Conservation (phyloP, 305 asterid genomes). For the Coffea humblotiana region DNA sequence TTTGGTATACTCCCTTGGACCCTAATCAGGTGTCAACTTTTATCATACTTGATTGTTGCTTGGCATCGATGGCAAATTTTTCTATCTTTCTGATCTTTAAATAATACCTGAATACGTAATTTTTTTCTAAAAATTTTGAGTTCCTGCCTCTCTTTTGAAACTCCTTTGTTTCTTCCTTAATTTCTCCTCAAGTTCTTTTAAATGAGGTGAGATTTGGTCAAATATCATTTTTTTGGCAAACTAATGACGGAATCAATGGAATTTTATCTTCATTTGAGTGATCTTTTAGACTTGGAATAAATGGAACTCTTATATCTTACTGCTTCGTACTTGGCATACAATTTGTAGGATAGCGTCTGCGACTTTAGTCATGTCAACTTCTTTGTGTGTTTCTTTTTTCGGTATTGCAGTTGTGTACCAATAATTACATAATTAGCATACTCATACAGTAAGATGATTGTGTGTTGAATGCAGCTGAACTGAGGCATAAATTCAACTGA, state of each 20-base stretch:
- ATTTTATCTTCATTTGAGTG: too few relatives aligned
- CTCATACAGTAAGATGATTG: background rate
- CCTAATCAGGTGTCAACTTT: background rate
- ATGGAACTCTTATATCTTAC: background rate
- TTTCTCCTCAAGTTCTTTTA: background rate
- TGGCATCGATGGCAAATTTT: background rate
- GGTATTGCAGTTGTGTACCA: background rate
- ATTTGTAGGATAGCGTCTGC: background rate
- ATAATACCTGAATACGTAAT: background rate
- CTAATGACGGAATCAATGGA: background rate
- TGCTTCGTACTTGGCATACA: background rate
- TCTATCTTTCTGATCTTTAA: background rate
- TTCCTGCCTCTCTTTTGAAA: too few relatives aligned
- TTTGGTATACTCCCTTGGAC: background rate
- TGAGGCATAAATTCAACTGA: background rate
- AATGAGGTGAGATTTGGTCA: background rate
- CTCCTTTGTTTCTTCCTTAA: background rate
- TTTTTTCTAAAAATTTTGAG: background rate
- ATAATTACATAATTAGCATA: background rate
- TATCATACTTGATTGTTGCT: background rate
- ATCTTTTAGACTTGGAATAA: background rate
- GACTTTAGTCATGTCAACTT: background rate
- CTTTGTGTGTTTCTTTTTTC: too few relatives aligned
- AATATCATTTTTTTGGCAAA: background rate
- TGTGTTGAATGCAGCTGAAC: background rate